phyloP scores from a whole-genome alignment of 2,329 filamentous ascomycete genomes.

The Neonectria magnoliae region DNA sequence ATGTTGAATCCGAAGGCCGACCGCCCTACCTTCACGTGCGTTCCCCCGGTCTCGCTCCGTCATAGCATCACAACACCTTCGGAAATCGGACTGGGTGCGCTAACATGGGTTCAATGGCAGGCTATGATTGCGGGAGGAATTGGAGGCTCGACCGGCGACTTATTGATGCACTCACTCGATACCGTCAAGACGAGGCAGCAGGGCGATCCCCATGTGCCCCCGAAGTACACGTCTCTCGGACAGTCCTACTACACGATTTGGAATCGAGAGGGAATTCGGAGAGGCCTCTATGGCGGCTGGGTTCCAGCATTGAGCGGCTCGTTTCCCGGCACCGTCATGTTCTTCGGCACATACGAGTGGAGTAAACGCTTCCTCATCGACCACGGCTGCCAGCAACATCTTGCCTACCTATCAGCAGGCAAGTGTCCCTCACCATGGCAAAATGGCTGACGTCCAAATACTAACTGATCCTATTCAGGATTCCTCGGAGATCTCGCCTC shows the following conservation, averaged over 20 bases:
- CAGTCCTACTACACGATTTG: conserved; percentile 93
- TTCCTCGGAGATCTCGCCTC: conserved; percentile 93
- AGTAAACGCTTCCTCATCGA: conserved; percentile 93
- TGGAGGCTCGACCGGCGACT: conserved; percentile 92
- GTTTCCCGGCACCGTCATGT: conserved; percentile 91
- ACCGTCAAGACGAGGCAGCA: conserved; percentile 99
- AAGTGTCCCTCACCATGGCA: conserved; percentile 39
- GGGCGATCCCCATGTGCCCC: conserved; percentile 91
- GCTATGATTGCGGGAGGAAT: conserved; percentile 95
- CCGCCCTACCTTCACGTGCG: conserved; percentile 57
- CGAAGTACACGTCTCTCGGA: conserved; percentile 90
- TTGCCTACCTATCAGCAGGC: conserved; percentile 90
- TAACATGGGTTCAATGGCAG: conserved; percentile 56
- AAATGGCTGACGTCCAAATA: neutral
- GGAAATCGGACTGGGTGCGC: conserved; percentile 20
- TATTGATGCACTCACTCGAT: conserved; percentile 98
- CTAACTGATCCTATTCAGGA: conserved; percentile 60
- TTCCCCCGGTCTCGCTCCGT: conserved; percentile 16
- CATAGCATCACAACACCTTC: neutral
- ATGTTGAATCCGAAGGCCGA: conserved; percentile 55
- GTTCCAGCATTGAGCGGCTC: conserved; percentile 90
- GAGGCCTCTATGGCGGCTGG: conserved; percentile 94
- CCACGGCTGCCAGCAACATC: conserved; percentile 78
- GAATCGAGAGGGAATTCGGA: conserved; percentile 86
- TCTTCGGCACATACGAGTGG: conserved; percentile 96